Evolutionary conservation across 257 asterid genomes (phyloP), one percentile per base, ranked within the genome.

Genomic region (Penstemon eatonii): DNA sequence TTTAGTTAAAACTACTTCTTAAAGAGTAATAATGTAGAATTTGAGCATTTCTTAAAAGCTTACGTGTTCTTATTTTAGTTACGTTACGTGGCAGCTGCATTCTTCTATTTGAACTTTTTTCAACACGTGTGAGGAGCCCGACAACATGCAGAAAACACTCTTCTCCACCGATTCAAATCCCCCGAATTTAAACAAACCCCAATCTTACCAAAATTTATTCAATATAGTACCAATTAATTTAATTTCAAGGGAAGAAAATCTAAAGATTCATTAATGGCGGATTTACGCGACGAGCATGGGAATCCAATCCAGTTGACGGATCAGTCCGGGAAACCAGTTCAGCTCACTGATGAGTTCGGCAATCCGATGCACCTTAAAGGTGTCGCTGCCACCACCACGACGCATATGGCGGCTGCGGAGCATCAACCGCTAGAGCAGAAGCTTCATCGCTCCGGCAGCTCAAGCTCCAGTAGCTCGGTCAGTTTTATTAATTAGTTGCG

Each of bases 241-340:
- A 25, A 25, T 25, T 25, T 25, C 33, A 25, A 25, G 33, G 33
- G 33, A 25, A 2, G 33, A 25, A 25, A 25, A 25, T 25, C 2
- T 25, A 25, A 25, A 2, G 18, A 15, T 15, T 15, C 18, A 15
- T 15, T 15, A 15, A 89, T 88, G 95, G 92, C 96, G 42, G 95
- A 90, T 66, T 33, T 90, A 59, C 84, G 96, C 8, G 99, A 93
- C 65, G 90, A 93, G 76, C 80, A 76, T 40, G 98, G 92, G 9
- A 89, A 89, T 54, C 98, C 95, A 50, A 78, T 89, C 76, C 96
- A 87, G 65, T 83, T 91, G 2, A 84, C 75, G 0, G 97, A 90
- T 50, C 95, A 90, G 75, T 37, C 63, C 63, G 99, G 95, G 18
- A 89, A 87, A 53, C 98, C 95, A 43, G 77, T 89, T 73, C 95